phyloP scores from a whole-genome alignment of 192 early-diverging fungal species.

The Anaeromyces robustus region DNA sequence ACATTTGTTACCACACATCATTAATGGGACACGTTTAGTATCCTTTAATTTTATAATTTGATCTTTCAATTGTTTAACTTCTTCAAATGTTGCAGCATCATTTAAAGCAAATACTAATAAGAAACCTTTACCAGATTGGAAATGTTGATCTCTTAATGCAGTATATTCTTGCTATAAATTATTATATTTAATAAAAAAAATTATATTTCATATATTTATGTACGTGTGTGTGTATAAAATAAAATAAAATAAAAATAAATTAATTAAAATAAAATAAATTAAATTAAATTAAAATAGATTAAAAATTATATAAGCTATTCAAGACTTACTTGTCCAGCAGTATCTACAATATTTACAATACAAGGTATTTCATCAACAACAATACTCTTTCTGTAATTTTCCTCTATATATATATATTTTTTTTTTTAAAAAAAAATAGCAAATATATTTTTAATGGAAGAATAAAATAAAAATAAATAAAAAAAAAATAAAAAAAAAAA shows the following conservation, averaged over 20 bases:
- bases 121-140: slow-evolving; percentile 37
- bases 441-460: no score
- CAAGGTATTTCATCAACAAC: slow-evolving; percentile 20
- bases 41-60: slow-evolving; percentile 37
- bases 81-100: slow-evolving; percentile 29
- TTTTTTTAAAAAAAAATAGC: no score
- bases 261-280: no score
- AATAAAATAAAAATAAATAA: no score
- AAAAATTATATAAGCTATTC: not conserved
- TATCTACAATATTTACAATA: slow-evolving; percentile 36
- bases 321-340: slow-evolving; percentile 27
- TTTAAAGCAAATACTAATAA: slow-evolving; percentile 37
- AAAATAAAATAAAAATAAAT: no score
- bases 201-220: no score
- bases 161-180: slow-evolving; percentile 34
- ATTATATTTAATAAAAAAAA: not conserved
- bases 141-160: slow-evolving; percentile 31
- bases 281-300: no score
- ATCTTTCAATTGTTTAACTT: slow-evolving; percentile 36
- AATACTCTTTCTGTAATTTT: slow-evolving; percentile 38
- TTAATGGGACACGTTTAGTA: slow-evolving; percentile 32
- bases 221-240: no score
- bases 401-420: slow-evolving; percentile 13
- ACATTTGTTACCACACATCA: slow-evolving; percentile 42
- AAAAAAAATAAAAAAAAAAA: no score